Evolutionary conservation across 805 yeast genomes (phyloP), one percentile per base, ranked within the genome.

Genomic region (Candida ulmi): DNA sequence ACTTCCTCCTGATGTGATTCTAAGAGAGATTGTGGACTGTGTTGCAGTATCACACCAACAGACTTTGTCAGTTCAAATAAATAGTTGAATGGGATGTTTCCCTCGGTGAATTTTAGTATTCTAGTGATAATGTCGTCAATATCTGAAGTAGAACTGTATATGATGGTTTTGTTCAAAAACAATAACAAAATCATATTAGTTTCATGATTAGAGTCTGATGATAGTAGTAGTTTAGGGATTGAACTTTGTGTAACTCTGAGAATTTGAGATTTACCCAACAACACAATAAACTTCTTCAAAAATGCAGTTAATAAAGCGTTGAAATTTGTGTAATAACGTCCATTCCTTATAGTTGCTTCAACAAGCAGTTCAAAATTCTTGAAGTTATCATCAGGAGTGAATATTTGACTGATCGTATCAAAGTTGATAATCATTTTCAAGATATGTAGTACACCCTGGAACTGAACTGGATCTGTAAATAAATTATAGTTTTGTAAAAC

Each of bases 51-150:
- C 0, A 56, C 48, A 30, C 57, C 61, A 9, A 54, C 28, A 0
- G 59, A 49, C 41, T 55, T 56, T 4, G 56, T 52, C 24, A 54
- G 25, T 35, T 55, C 58, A 43, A 55, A 55, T 32, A 56, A 28
- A 23, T 47, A 47, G 7, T 40, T 27, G 1, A 45, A 42, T n/a
- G 51, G 47, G 2, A 53, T 34, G 8, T 40, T 27, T 9, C 39
- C 36, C 17, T 40, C 36, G 8, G 37, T 31, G 23, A 51, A 44
- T 7, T 43, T 41, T 37, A 54, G 33, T 1, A 43, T 41, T 11
- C 51, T 41, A 8, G 36, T 9, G 2, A 44, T 17, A 7, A 53
- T 30, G 0, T 42, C 43, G 11, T 31, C 23, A 6, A 36, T 15
- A n/a, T 39, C 42, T 8, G 40, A 27, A 8, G 32, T 36, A 13